phyloP scores from a whole-genome alignment of 1,139 yeast species.

The Geotrichum histeridarum region DNA sequence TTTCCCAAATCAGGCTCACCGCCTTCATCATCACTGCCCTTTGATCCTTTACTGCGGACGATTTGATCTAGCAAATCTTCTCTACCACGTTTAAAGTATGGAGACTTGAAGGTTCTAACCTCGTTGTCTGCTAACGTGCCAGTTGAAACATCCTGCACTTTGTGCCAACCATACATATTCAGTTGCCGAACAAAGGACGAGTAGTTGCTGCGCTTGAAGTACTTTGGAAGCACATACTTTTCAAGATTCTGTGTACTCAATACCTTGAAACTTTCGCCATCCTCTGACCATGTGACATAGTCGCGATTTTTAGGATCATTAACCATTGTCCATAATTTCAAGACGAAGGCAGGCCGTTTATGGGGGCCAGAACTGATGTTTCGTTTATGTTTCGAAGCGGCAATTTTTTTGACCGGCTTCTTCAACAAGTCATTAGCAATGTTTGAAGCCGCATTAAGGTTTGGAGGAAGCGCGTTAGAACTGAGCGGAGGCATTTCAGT shows the following conservation, averaged over 20 bases:
- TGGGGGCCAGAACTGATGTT: slow-evolving; percentile 35
- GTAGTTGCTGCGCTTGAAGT: slow-evolving; percentile 90
- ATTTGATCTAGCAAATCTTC: slow-evolving; percentile 74
- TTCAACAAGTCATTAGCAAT: background rate
- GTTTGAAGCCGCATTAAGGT: slow-evolving; percentile 1
- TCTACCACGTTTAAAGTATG: slow-evolving; percentile 65
- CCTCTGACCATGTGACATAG: slow-evolving; percentile 76
- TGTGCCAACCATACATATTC: slow-evolving; percentile 98
- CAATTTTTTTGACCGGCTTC: slow-evolving; percentile 19
- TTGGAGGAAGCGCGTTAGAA: slow-evolving; percentile 10
- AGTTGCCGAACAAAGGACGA: slow-evolving; percentile 92
- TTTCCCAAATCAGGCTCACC: slow-evolving; percentile 52
- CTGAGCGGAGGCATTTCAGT: slow-evolving; percentile 15
- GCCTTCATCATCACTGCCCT: slow-evolving; percentile 41
- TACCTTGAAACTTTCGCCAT: slow-evolving; percentile 82
- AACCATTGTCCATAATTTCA: slow-evolving; percentile 92
- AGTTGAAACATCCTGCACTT: slow-evolving; percentile 71
- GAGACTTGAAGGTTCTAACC: slow-evolving; percentile 70
- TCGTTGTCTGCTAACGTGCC: slow-evolving; percentile 62
- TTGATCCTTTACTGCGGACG: slow-evolving; percentile 46
- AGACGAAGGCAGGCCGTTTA: slow-evolving; percentile 77
- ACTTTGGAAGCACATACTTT: slow-evolving; percentile 76
- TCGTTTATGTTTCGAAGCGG: slow-evolving; percentile 24
- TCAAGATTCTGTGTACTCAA: slow-evolving; percentile 82
- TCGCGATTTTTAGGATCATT: slow-evolving; percentile 67